Evolutionary conservation across 805 yeast genomes (phyloP), one percentile per base, ranked within the genome.

Genomic region (Metschnikowia sp.): DNA sequence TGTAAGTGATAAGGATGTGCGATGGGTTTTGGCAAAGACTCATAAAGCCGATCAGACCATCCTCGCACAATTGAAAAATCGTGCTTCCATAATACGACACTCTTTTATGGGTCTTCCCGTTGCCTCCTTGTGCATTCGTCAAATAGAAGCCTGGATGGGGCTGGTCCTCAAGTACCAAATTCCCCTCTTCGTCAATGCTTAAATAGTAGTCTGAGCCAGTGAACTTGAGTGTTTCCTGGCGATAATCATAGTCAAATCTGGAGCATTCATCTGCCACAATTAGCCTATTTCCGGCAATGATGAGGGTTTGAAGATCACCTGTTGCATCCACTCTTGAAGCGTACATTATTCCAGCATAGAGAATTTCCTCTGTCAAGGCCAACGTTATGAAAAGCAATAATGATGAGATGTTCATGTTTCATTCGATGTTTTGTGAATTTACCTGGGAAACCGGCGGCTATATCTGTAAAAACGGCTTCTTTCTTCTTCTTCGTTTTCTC

Each of bases 301-400:
- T 39, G 37, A 45, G 41, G 28, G 26, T 45, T 11, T 32, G 26
- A 22, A 29, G 34, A 7, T 41, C 12, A n/a, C 42, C 42, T 7
- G 8, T 32, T 6, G 13, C 40, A 5, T 40, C 42, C 12, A 40
- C 11, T 22, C 13, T 40, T 9, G 49, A 40, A 32, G 41, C 32
- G 35, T 36, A 40, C 49, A 45, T 36, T 3, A 45, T 36, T 26
- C 48, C 48, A 12, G 48, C 44, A 10, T 44, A 31, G 33, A 40
- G 36, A 18, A 36, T 32, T 9, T 45, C 42, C 28, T 22, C 26
- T 4, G 42, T 33, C 11, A 30, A 26, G 3, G 39, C 42, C 30
- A 32, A 18, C 8, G 40, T 10, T 30, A 45, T 15, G 13, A 35
- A 15, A 3, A 19, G 18, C 5, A 40, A 26, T 11, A 40, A 3